Base-by-base conservation (phyloP, 2,329 filamentous ascomycete species). In the Cladophialophora bantiana region DNA sequence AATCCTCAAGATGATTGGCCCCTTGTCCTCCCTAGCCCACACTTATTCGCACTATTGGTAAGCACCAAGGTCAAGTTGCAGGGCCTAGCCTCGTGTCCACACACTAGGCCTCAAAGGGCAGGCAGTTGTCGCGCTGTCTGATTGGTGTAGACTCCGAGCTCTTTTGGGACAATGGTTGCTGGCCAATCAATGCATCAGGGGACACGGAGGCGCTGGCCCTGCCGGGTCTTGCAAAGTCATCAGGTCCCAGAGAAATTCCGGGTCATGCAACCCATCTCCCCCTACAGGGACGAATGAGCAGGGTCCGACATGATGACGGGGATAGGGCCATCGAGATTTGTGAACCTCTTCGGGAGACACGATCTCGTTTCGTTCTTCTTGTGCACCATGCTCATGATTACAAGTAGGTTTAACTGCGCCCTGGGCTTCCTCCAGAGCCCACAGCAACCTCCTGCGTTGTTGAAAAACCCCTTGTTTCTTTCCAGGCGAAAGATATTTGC, bases 81-180 rank as follows among this genome's bases (percentile, higher is more conserved):
- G 61, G 12, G 12, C 45, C 40, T 58, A 53, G 38, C 18, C 32
- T 5, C 12, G 12, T 36, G 34, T 7, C 4, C 2, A n/a, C 18
- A 32, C n/a, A 20, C 53, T 32, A 38, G 32, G 52, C 45, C 45
- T 0, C 4, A 50, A 50, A 26, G 13, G 45, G 45, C 4, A 26
- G 9, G 20, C 45, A 50, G 18, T 50, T 3, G 4, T 1, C 2
- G 12, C 20, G 13, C 1, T 26, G 5, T 38, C 1, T 64, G 55
- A 64, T 50, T 66, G 48, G 64, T 35, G 9, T 4, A 26, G 18
- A 34, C 50, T 58, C 31, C 58, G 42, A 52, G 12, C 64, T 45
- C 34, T 48, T 66, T 66, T 62, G 18, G 58, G 64, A 45, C 20
- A 62, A 62, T 20, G 42, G 58, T 61, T 52, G 18, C 40, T 35